A percentile compares a stretch with the other conserved stretches of the same genome.
Conservation (phyloP, 495 filamentous ascomycete species). For the Sordaria brevicollis region DNA sequence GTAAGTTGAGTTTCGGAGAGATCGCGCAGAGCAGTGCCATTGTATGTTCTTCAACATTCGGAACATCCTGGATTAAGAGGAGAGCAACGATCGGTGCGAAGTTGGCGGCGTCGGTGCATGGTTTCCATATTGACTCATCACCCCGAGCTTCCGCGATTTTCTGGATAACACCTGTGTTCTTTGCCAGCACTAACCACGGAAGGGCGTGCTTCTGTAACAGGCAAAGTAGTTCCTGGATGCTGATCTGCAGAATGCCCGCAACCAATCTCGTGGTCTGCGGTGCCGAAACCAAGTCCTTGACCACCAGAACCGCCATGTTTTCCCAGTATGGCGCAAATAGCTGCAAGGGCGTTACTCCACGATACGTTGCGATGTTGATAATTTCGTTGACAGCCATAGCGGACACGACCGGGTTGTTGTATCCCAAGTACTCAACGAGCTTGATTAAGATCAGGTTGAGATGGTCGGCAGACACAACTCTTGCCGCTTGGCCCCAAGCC, state of each 20-base stretch:
- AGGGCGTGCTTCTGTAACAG: slow-evolving; percentile 71
- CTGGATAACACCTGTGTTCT: slow-evolving; percentile 66
- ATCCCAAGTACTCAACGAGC: slow-evolving; percentile 77
- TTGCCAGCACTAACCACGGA: slow-evolving; percentile 72
- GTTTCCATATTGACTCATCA: slow-evolving; percentile 29
- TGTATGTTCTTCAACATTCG: slow-evolving; percentile 54
- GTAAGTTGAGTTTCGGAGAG: slow-evolving; percentile 55
- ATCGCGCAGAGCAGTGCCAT: slow-evolving; percentile 57
- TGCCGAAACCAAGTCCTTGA: slow-evolving; percentile 66
- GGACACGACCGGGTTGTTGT: slow-evolving; percentile 68
- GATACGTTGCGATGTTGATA: slow-evolving; percentile 52
- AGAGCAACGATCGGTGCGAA: slow-evolving; percentile 69
- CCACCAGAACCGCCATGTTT: slow-evolving; percentile 64
- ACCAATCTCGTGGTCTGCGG: slow-evolving; percentile 75
- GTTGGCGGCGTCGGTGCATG: slow-evolving; percentile 51
- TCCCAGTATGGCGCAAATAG: slow-evolving; percentile 82
- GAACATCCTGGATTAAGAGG: slow-evolving; percentile 60
- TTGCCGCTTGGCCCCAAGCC: slow-evolving; percentile 72
- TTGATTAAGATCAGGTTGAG: slow-evolving; percentile 75
- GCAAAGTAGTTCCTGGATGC: slow-evolving; percentile 61
- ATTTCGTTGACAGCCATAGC: slow-evolving; percentile 68
- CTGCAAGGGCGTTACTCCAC: slow-evolving; percentile 46
- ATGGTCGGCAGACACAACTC: slow-evolving; percentile 53
- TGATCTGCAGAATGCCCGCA: slow-evolving; percentile 66
- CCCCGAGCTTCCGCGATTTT: slow-evolving; percentile 67